Evolutionary conservation across 2,329 filamentous ascomycete species (phyloP), one percentile per base, ranked within the genome.

Genomic region (Aspergillus bombycis): DNA sequence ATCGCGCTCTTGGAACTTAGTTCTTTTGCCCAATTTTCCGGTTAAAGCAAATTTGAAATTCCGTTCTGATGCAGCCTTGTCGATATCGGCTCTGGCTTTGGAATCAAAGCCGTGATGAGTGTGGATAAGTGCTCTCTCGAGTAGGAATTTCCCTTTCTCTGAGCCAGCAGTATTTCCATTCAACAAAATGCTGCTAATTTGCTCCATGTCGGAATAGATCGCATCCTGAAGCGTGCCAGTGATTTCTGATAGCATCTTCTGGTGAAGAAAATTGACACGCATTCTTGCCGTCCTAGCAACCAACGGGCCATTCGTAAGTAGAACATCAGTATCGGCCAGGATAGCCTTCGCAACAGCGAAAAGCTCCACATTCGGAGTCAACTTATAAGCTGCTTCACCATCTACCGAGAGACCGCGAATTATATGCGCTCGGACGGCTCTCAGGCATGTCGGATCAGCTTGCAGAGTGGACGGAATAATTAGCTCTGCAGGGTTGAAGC

Each of bases 61-160:
- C n/a, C 89, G 89, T 41, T 86, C 79, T 52, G 81, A 79, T 0
- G 89, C 86, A 0, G 94, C 94, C 62, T 86, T 80, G 28, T 89
- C 84, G 6, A 99, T 80, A 65, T 91, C 89, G 55, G 88, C 84
- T 65, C 86, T 85, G 0, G 94, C 94, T 71, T 90, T 90, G 48
- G 85, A 85, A 71, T 97, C 92, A 48, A 91, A 85, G 0, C 94
- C 93, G 68, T 97, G 90, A 73, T 96, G 88, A 28, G 93, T 93
- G 75, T 94, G 89, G 55, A 95, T 88, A 38, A 92, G 90, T 2
- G 93, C 90, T 68, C 91, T 87, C 76, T 99, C 95, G 3, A 98
- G 79, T 43, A 95, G 76, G 68, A 94, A 95, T 65, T 89, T 85
- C 4, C 90, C 86, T 70, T 83, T 85, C n/a, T 86, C 83, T 38